A percentile compares a stretch with the other conserved stretches of the same genome.
These are phyloP conservation scores for Coix lacrymajobi DNA, from an alignment of 176 grass and related monocot genomes.

Conservation along the genomic window DNA sequence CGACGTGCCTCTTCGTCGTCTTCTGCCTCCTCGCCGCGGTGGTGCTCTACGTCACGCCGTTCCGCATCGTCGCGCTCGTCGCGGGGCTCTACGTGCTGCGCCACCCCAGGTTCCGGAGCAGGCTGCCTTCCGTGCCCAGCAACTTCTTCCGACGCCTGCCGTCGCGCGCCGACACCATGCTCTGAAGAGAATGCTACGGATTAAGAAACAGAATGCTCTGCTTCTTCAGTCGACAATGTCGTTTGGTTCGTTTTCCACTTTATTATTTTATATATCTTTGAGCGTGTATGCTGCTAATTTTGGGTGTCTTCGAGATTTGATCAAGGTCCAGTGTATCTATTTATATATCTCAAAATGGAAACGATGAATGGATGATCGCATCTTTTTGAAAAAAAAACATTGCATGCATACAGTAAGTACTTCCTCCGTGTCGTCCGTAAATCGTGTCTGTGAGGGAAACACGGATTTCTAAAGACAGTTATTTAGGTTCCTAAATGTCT, in stretches of 20 bases:
- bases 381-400: no score
- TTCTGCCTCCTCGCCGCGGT: constrained; percentile 73
- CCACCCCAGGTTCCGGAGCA: constrained; percentile 79
- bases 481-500: no score
- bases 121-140: constrained; percentile 65
- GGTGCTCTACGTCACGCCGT: constrained; percentile 76
- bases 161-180: constrained; percentile 76
- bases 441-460: no score
- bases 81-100: constrained; percentile 66
- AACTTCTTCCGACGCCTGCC: constrained; percentile 90
- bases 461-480: no score
- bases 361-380: no score
- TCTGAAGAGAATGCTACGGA: background rate
- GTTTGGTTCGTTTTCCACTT: background rate
- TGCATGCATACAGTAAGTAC: no score
- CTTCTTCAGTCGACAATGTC: background rate
- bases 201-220: background rate
- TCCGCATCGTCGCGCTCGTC: constrained; percentile 64
- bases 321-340: no score
- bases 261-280: no score
- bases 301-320: no score
- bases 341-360: no score
- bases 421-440: no score
- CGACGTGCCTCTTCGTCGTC: constrained; percentile 57
- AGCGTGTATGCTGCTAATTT: no score